Evolutionary conservation across 495 filamentous ascomycete genomes (phyloP).

Genomic region (Achaetomiella virescens): DNA sequence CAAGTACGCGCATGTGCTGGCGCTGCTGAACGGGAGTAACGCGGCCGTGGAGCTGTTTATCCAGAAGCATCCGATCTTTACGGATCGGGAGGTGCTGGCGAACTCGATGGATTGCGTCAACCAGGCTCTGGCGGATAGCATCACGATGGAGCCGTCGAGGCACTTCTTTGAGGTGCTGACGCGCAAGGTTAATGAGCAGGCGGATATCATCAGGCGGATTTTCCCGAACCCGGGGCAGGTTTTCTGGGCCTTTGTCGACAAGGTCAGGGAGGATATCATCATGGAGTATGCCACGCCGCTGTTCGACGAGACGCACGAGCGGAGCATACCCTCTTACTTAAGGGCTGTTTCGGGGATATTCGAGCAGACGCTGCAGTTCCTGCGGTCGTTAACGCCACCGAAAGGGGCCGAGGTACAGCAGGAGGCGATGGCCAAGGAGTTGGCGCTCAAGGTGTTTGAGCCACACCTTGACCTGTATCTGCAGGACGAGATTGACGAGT

Average conservation of each 20-base stretch:
- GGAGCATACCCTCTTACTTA: slow-evolving; percentile 70
- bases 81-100: slow-evolving; percentile 63
- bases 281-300: slow-evolving; percentile 79
- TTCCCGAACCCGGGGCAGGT: slow-evolving; percentile 75
- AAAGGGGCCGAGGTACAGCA: slow-evolving; percentile 27
- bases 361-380: slow-evolving; percentile 73
- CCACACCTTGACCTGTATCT: slow-evolving; percentile 90
- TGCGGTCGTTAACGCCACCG: slow-evolving; percentile 56
- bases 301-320: slow-evolving; percentile 82
- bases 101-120: slow-evolving; percentile 80
- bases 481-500: slow-evolving; percentile 83
- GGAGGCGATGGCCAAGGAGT: slow-evolving; percentile 47
- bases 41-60: slow-evolving; percentile 79
- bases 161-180: slow-evolving; percentile 72
- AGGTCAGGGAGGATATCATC: slow-evolving; percentile 77
- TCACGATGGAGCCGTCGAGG: slow-evolving; percentile 71
- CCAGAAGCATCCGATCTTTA: slow-evolving; percentile 76
- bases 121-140: slow-evolving; percentile 48
- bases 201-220: slow-evolving; percentile 71
- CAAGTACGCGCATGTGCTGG: slow-evolving; percentile 80
- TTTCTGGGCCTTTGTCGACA: slow-evolving; percentile 69
- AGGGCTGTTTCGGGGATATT: slow-evolving; percentile 83
- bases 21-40: slow-evolving; percentile 71
- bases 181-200: slow-evolving; percentile 73
- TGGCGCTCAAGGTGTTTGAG: slow-evolving; percentile 71